A percentile compares a stretch with the other conserved stretches of the same genome.
Conservation (phyloP, 2,329 filamentous ascomycete genomes). For the Penicillium freii region DNA sequence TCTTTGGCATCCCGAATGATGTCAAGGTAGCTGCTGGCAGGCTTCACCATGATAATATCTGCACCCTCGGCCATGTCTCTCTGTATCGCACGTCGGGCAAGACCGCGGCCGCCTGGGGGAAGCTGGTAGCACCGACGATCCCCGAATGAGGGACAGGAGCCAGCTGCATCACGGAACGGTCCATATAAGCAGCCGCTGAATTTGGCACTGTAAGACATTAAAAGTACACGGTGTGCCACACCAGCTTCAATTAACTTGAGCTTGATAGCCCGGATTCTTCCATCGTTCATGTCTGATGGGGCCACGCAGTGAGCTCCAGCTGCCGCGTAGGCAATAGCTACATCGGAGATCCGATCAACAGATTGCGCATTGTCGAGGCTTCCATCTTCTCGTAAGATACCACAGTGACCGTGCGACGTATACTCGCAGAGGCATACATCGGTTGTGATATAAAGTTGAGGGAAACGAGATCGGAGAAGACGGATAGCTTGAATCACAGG, state of each 20-base stretch:
- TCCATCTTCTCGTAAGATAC: slow-evolving; percentile 89
- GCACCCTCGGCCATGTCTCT: slow-evolving; percentile 91
- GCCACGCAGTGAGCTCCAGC: slow-evolving; percentile 96
- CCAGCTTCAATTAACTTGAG: slow-evolving; percentile 94
- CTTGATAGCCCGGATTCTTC: slow-evolving; percentile 95
- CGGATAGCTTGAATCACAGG: slow-evolving; percentile 87
- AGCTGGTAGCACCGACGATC: slow-evolving; percentile 97
- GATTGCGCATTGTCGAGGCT: slow-evolving; percentile 89
- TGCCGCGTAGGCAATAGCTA: slow-evolving; percentile 95
- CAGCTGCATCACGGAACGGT: slow-evolving; percentile 93
- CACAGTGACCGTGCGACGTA: slow-evolving; percentile 95
- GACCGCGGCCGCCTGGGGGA: slow-evolving; percentile 83
- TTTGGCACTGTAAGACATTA: slow-evolving; percentile 98
- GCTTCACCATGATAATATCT: slow-evolving; percentile 99
- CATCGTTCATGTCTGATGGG: slow-evolving; percentile 98
- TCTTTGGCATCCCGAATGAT: slow-evolving; percentile 98
- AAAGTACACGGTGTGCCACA: slow-evolving; percentile 81
- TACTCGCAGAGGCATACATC: slow-evolving; percentile 99
- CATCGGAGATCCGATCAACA: slow-evolving; percentile 91
- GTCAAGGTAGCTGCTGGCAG: slow-evolving; percentile 90
- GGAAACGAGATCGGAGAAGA: slow-evolving; percentile 79
- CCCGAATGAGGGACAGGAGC: slow-evolving; percentile 85
- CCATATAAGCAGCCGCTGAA: slow-evolving; percentile 96
- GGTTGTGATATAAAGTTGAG: slow-evolving; percentile 82
- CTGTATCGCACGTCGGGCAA: slow-evolving; percentile 84